Conservation (phyloP, 495 filamentous ascomycete genomes). For the Hypoxylon fuscum region DNA sequence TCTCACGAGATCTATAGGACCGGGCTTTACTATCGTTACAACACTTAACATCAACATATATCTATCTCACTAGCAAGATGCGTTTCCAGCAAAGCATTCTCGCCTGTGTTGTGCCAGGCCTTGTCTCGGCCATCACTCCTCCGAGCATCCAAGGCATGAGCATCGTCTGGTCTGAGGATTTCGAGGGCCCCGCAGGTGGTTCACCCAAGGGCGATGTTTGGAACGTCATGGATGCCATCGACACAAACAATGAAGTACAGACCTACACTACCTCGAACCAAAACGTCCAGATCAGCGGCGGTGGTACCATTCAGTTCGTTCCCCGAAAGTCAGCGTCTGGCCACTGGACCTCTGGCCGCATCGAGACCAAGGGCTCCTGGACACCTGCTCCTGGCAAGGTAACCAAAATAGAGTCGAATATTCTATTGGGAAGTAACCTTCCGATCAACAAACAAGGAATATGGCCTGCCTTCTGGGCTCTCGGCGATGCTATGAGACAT, state of each 20-base stretch:
- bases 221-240: slow-evolving; percentile 52
- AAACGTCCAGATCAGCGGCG: slow-evolving; percentile 58
- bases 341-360: slow-evolving; percentile 60
- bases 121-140: slow-evolving; percentile 40
- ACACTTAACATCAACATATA: slow-evolving; percentile 9
- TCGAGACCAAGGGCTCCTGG: slow-evolving; percentile 55
- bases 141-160: slow-evolving; percentile 44
- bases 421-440: slow-evolving; percentile 53
- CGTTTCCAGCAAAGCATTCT: slow-evolving; percentile 38
- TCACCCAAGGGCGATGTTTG: slow-evolving; percentile 43
- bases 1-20: slow-evolving; percentile 31
- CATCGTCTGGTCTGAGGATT: slow-evolving; percentile 44
- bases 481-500: slow-evolving; percentile 59
- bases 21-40: slow-evolving; percentile 28
- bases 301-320: slow-evolving; percentile 56
- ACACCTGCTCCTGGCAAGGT: slow-evolving; percentile 52
- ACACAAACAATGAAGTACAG: slow-evolving; percentile 57
- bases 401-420: slow-evolving; percentile 50
- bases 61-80: slow-evolving; percentile 41
- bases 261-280: slow-evolving; percentile 52
- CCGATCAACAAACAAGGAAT: slow-evolving; percentile 53
- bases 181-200: slow-evolving; percentile 41
- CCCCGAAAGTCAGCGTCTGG: slow-evolving; percentile 50
- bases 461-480: slow-evolving; percentile 65
- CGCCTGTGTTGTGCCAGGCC: slow-evolving; percentile 33